phyloP scores from a whole-genome alignment of 2,329 filamentous ascomycete genomes.

The Trichophyton verrucosum region DNA sequence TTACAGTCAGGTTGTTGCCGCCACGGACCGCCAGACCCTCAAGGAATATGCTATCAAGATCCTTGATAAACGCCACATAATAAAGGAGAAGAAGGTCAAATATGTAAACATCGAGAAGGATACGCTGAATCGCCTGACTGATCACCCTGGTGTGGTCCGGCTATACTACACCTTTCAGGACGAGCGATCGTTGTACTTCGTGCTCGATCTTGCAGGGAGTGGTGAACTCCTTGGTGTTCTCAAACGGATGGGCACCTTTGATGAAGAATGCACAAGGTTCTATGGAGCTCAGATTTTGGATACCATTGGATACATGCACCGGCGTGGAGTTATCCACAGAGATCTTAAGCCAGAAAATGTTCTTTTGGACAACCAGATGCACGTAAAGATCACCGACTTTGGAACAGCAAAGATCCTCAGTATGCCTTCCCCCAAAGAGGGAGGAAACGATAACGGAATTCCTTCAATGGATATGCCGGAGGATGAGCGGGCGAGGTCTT shows the following conservation, averaged over 20 bases:
- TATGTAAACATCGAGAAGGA: conserved; percentile 99
- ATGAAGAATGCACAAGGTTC: conserved; percentile 85
- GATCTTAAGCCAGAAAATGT: conserved; percentile 97
- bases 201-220: conserved; percentile 81
- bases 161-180: conserved; percentile 99
- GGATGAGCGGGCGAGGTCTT: conserved; percentile 72
- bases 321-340: conserved; percentile 85
- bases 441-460: conserved; percentile 32
- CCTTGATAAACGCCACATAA: conserved; percentile 95
- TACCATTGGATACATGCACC: conserved; percentile 96
- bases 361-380: conserved; percentile 85
- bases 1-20: conserved; percentile 89
- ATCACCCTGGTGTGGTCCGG: conserved; percentile 91
- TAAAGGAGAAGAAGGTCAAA: conserved; percentile 99
- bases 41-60: conserved; percentile 98
- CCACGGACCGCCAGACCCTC: conserved; percentile 81
- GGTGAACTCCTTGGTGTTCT: conserved; percentile 85
- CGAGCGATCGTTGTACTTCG: conserved; percentile 90
- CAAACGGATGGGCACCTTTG: conserved; percentile 89
- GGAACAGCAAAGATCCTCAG: conserved; percentile 91
- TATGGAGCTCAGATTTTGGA: conserved; percentile 94
- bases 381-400: conserved; percentile 98
- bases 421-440: conserved; percentile 34
- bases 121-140: conserved; percentile 86
- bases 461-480: conserved; percentile 42